Evolutionary conservation across 176 grass and related monocot genomes (phyloP).

Genomic region (Urochloa ruziziensis): DNA sequence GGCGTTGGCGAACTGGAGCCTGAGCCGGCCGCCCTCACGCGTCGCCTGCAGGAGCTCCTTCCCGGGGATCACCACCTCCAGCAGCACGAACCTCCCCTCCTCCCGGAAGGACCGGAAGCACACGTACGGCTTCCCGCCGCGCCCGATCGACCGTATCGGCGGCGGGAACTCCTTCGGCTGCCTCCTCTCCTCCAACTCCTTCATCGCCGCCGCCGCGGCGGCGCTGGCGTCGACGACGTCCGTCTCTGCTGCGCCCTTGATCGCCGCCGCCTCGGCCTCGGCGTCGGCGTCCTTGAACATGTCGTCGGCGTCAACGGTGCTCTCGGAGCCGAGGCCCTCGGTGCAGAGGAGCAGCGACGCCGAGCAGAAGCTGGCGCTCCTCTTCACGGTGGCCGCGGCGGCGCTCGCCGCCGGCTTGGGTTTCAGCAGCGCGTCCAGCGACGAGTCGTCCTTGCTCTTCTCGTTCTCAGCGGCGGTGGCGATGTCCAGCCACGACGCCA

Average conservation of each 20-base stretch:
- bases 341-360: constrained; percentile 65
- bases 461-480: constrained; percentile 5
- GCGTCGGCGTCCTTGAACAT: constrained; percentile 46
- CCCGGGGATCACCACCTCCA: constrained; percentile 64
- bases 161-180: constrained; percentile 51
- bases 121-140: constrained; percentile 48
- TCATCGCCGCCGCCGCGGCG: not conserved
- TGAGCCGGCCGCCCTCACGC: constrained; percentile 64
- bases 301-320: constrained; percentile 72
- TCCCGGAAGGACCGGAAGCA: constrained; percentile 60
- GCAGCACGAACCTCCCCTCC: constrained; percentile 64
- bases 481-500: constrained; percentile 24
- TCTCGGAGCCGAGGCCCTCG: constrained; percentile 84
- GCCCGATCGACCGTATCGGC: constrained; percentile 65
- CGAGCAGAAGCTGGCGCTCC: constrained; percentile 56
- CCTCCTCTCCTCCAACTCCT: not conserved
- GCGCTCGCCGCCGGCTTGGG: constrained; percentile 16
- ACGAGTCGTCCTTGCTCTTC: constrained; percentile 54
- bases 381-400: constrained; percentile 1
- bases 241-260: not conserved
- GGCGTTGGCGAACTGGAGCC: constrained; percentile 49
- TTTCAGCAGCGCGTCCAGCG: constrained; percentile 45
- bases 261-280: not conserved
- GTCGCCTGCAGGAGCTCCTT: constrained; percentile 65
- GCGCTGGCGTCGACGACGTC: not conserved